Evolutionary conservation across 2,329 filamentous ascomycete genomes (phyloP).

Genomic region (Botryotinia convoluta): DNA sequence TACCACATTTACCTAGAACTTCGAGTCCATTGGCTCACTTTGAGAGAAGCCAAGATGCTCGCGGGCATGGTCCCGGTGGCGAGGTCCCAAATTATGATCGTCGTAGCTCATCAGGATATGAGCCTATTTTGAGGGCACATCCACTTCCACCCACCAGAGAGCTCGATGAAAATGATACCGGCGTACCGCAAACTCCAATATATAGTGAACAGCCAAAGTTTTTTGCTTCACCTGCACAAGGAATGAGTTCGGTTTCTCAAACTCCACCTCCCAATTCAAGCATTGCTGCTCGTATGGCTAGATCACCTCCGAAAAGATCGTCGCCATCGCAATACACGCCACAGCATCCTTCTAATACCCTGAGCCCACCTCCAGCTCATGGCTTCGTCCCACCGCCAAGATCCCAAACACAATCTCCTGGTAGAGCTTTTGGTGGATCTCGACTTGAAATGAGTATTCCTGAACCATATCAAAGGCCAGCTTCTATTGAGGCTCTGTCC

Average conservation of each 20-base stretch:
- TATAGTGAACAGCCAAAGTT: slow-evolving; percentile 26
- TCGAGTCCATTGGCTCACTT: slow-evolving; percentile 64
- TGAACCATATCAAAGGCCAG: slow-evolving; percentile 51
- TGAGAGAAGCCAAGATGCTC: slow-evolving; percentile 44
- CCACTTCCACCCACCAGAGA: slow-evolving; percentile 59
- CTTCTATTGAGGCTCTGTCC: slow-evolving; percentile 45
- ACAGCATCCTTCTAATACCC: slow-evolving; percentile 26
- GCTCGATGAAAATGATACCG: slow-evolving; percentile 55
- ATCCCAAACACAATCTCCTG: slow-evolving; percentile 62
- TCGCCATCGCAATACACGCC: slow-evolving; percentile 53
- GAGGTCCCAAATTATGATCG: slow-evolving; percentile 48
- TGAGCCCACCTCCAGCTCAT: slow-evolving; percentile 31
- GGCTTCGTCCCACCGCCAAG: slow-evolving; percentile 54
- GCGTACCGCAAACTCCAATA: slow-evolving; percentile 31
- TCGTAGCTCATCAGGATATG: slow-evolving; percentile 53
- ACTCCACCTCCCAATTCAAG: slow-evolving; percentile 50
- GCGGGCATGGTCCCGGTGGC: slow-evolving; percentile 25
- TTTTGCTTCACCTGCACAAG: slow-evolving; percentile 36
- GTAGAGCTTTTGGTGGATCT: slow-evolving; percentile 50
- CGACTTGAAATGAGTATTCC: slow-evolving; percentile 38
- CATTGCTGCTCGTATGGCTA: slow-evolving; percentile 42
- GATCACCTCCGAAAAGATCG: slow-evolving; percentile 57
- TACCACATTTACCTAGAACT: slow-evolving; percentile 61
- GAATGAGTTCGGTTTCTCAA: slow-evolving; percentile 41
- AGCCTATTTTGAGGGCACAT: slow-evolving; percentile 50